Percentiles rank a stretch among this genome's conserved stretches.
Evolutionary conservation across 257 asterid genomes (phyloP).

Genomic region (Salvia miltiorrhiza): DNA sequence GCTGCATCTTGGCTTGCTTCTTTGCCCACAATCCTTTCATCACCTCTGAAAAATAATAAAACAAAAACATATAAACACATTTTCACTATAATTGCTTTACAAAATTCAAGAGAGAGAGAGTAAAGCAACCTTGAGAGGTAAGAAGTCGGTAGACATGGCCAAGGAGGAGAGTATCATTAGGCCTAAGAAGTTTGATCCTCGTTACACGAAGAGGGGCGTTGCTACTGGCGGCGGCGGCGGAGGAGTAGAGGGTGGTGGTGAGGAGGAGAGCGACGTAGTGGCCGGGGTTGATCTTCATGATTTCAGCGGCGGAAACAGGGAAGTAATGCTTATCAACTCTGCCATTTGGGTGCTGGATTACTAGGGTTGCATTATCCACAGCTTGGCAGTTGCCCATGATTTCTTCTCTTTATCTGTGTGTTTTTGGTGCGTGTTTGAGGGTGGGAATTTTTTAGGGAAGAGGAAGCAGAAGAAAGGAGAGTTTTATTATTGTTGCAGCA

Average conservation of each 20-base stretch:
- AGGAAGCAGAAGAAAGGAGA: not conserved
- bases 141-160: conserved; percentile 83
- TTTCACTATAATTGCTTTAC: not conserved
- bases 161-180: conserved; percentile 60
- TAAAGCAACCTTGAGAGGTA: conserved; percentile 57
- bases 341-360: conserved; percentile 72
- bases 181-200: conserved; percentile 74
- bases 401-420: not conserved
- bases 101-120: not conserved
- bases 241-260: conserved; percentile 64
- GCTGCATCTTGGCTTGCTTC: conserved; percentile 58
- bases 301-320: conserved; percentile 60
- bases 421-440: not conserved
- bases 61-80: not conserved
- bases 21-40: conserved; percentile 79
- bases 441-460: not conserved
- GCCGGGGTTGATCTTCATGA: conserved; percentile 73
- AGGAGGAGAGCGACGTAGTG: conserved; percentile 87
- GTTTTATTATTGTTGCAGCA: not conserved
- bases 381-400: conserved; percentile 96
- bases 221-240: conserved; percentile 25
- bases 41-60: conserved; percentile 30
- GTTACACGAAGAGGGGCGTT: conserved; percentile 55
- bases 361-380: conserved; percentile 61
- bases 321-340: conserved; percentile 53